These are phyloP conservation scores for Saturnispora zaruensis DNA, from an alignment of 805 yeast species.

Conservation along the genomic window DNA sequence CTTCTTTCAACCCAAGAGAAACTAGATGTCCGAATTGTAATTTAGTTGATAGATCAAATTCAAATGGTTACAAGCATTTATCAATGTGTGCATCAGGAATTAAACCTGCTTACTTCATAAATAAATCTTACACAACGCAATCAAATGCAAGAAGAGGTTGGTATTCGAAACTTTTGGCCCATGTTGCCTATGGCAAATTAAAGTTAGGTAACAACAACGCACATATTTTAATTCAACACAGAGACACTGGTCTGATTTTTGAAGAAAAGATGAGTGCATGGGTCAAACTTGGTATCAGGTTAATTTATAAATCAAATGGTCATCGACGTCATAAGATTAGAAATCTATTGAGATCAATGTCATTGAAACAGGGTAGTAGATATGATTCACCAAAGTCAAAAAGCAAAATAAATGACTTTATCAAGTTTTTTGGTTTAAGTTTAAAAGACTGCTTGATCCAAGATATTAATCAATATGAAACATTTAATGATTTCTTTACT, in stretches of 20 bases:
- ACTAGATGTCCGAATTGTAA: slow-evolving; percentile 77
- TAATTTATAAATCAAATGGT: slow-evolving; percentile 67
- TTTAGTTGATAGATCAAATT: slow-evolving; percentile 45
- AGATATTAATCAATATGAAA: slow-evolving; percentile 43
- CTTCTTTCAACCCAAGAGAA: slow-evolving; percentile 28
- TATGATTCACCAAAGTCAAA: slow-evolving; percentile 67
- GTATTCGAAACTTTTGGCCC: slow-evolving; percentile 77
- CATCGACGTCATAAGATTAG: slow-evolving; percentile 42
- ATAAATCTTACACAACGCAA: slow-evolving; percentile 66
- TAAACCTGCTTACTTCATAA: slow-evolving; percentile 18
- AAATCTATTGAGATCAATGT: slow-evolving; percentile 51
- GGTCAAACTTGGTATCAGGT: slow-evolving; percentile 78
- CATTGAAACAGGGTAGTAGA: slow-evolving; percentile 75
- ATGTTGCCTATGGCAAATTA: slow-evolving; percentile 81
- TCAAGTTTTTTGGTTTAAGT: slow-evolving; percentile 68
- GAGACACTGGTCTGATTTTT: slow-evolving; percentile 77
- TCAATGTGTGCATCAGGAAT: slow-evolving; percentile 64
- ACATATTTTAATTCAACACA: slow-evolving; percentile 86
- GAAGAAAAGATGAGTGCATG: slow-evolving; percentile 91
- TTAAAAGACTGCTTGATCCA: slow-evolving; percentile 52
- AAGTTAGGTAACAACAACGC: slow-evolving; percentile 86
- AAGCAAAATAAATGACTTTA: slow-evolving; percentile 62
- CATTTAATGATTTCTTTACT: slow-evolving; percentile 87
- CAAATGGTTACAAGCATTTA: slow-evolving; percentile 71
- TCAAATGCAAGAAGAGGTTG: slow-evolving; percentile 80